Evolutionary conservation across 2,329 filamentous ascomycete species (phyloP), one percentile per base, ranked within the genome.

Genomic region (Lojkania enalia): DNA sequence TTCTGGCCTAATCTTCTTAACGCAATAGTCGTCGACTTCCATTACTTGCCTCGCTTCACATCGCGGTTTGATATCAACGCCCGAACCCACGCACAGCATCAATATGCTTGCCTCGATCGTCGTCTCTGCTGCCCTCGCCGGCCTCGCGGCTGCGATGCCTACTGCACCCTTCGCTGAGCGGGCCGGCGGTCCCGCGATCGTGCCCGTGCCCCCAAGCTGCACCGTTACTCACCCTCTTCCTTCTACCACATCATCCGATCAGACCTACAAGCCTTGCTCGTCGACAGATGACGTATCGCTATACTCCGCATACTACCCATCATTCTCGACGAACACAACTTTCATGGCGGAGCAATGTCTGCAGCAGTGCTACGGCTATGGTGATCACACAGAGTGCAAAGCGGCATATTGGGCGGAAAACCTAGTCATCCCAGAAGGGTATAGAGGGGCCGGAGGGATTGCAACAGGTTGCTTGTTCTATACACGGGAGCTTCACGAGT

Each of bases 351-450:
- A 58, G 41, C 61, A 69, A 39, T 73, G 71, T 48, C 57, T 67
- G 3, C 41, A 72, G 47, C 71, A 73, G 48, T 74, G 71, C 55
- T 69, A 73, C 42, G 70, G 71, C 11, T 69, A 67, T 35, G 70
- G 71, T 9, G 53, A 61, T 30, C 46, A 46, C n/a, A 52, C 49
- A 7, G 51, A 66, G 29, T 74, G 71, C 55, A 64, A 66, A 43
- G 57, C 58, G 6, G 66, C 62, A 2, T 67, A 63, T 20, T 63
- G 71, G 59, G 69, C 64, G 1, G 59, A 71, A 36, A 61, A 69
- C n/a, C 55, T 72, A n/a, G 50, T 52, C 12, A 55, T 61, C 6
- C 71, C 70, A 6, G 46, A 55, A n/a, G 62, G 60, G 2, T 64
- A 61, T 35, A 68, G 66, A 4, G 53, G 55, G 2, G 27, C 52